Evolutionary conservation across 805 yeast species (phyloP).

Genomic region (Millerozyma acaciae): DNA sequence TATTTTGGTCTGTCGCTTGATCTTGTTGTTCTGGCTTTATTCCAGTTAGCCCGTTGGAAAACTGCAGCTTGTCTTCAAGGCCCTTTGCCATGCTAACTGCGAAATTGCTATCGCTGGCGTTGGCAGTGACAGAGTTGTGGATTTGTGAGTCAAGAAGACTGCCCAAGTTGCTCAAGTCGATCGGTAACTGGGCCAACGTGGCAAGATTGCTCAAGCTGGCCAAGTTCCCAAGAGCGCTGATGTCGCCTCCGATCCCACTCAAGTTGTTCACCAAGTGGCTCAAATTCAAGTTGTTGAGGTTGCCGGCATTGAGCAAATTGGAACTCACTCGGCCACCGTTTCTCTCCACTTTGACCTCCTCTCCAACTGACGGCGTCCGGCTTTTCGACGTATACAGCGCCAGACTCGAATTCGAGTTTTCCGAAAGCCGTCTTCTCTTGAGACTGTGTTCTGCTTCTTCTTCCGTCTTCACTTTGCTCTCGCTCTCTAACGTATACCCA

Average conservation of each 20-base stretch:
- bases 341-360: too few species aligned
- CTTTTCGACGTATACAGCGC: too few species aligned
- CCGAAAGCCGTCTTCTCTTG: too few species aligned
- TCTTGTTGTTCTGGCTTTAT: neutral
- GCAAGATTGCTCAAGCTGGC: conserved; percentile 40
- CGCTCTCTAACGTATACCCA: conserved; percentile 42
- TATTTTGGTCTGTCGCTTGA: neutral
- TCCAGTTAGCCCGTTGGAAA: conserved; percentile 1
- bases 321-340: too few species aligned
- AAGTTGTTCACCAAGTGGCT: conserved; percentile 41
- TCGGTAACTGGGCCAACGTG: conserved; percentile 40
- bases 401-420: too few species aligned
- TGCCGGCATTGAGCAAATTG: conserved; percentile 31
- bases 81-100: neutral
- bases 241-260: conserved; percentile 32
- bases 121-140: conserved; percentile 5
- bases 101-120: neutral
- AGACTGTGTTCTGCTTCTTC: neutral
- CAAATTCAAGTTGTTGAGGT: conserved; percentile 38
- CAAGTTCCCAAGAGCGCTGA: conserved; percentile 32
- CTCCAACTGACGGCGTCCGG: too few species aligned
- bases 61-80: neutral
- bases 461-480: conserved; percentile 1
- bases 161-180: conserved; percentile 36
- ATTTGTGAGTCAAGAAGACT: conserved; percentile 22